phyloP scores from a whole-genome alignment of 1,139 yeast genomes.

The Candida anutae region DNA sequence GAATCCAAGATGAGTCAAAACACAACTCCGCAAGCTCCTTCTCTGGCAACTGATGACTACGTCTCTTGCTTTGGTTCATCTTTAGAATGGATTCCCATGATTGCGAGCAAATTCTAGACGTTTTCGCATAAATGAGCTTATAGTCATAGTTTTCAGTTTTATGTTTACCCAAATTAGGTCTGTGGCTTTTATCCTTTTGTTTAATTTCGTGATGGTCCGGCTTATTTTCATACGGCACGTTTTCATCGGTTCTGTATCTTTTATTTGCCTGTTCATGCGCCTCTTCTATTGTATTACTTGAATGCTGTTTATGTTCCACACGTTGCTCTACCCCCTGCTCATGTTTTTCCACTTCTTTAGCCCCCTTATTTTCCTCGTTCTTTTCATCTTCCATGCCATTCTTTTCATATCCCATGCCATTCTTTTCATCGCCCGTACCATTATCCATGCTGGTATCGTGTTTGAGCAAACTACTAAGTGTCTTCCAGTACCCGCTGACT shows the following conservation, averaged over 20 bases:
- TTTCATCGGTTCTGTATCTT: no score
- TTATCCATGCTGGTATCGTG: constrained; percentile 13
- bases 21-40: constrained; percentile 16
- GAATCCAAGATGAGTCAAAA: constrained; percentile 52
- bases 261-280: no score
- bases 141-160: no score
- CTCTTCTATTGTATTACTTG: constrained; percentile 3
- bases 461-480: constrained; percentile 42
- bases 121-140: constrained; percentile 31
- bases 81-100: constrained; percentile 32
- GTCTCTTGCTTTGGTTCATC: constrained; percentile 23
- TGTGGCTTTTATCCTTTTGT: no score
- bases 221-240: no score
- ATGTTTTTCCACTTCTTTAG: background rate
- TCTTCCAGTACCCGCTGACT: constrained; percentile 79
- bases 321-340: background rate
- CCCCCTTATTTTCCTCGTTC: background rate
- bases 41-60: constrained; percentile 20
- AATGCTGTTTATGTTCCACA: background rate
- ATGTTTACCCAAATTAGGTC: no score
- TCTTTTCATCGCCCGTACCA: constrained; percentile 10
- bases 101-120: constrained; percentile 39
- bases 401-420: constrained; percentile 7
- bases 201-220: no score
- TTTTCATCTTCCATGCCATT: constrained; percentile 1